phyloP scores from a whole-genome alignment of 192 early-diverging fungal species.

The Geranomyces variabilis region DNA sequence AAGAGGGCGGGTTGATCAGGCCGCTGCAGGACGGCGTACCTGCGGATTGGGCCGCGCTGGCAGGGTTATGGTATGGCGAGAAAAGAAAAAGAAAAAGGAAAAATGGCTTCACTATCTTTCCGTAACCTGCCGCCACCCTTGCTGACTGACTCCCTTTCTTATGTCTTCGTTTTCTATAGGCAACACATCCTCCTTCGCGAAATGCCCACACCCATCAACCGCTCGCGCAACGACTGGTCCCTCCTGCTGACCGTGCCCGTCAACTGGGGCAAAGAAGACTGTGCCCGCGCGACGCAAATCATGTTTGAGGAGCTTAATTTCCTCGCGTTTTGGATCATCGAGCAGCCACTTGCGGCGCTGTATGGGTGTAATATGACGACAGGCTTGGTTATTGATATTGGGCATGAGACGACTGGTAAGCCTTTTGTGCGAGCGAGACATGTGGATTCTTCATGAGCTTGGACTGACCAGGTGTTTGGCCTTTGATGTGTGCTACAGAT shows the following conservation, averaged over 20 bases:
- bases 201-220: slow-evolving; percentile 63
- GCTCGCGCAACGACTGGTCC: slow-evolving; percentile 74
- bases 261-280: slow-evolving; percentile 78
- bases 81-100: background rate
- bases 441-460: background rate
- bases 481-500: slow-evolving; percentile 38
- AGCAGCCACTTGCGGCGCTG: slow-evolving; percentile 80
- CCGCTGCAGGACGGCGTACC: slow-evolving; percentile 26
- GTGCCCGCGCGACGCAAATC: slow-evolving; percentile 80
- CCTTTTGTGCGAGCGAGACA: background rate
- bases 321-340: slow-evolving; percentile 77
- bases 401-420: slow-evolving; percentile 77
- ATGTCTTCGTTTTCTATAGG: slow-evolving; percentile 40
- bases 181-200: slow-evolving; percentile 78
- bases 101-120: too few relatives aligned
- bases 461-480: background rate
- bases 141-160: too few relatives aligned
- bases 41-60: slow-evolving; percentile 56
- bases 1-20: slow-evolving; percentile 10
- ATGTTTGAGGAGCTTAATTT: slow-evolving; percentile 93
- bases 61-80: slow-evolving; percentile 63
- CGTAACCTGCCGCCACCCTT: too few relatives aligned
- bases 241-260: slow-evolving; percentile 80
- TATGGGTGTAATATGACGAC: slow-evolving; percentile 78
- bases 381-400: slow-evolving; percentile 91